A percentile compares a stretch with the other conserved stretches of the same genome.
Evolutionary conservation across 139 green algal genomes (phyloP).

Genomic region (Dunaliella primolecta): DNA sequence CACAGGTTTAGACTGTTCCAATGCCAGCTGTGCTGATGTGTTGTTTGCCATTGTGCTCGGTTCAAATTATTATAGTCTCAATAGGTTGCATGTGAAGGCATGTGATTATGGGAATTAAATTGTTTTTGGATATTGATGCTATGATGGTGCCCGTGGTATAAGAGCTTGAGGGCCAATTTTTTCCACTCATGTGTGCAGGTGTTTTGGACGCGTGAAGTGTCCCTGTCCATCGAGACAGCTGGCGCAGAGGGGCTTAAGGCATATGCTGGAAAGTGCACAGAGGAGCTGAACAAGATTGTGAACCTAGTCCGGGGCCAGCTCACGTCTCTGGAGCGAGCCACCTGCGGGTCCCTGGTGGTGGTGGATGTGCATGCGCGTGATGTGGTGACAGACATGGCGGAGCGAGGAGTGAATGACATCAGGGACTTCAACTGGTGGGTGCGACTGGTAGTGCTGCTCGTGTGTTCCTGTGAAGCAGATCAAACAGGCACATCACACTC

Average conservation of each 20-base stretch:
- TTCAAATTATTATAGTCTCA: not conserved
- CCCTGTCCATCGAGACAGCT: constrained; percentile 59
- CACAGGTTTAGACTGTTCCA: too few species aligned
- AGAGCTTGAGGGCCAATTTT: too few species aligned
- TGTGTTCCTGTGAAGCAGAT: not conserved
- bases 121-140: too few species aligned
- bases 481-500: too few species aligned
- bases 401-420: constrained; percentile 56
- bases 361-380: constrained; percentile 70
- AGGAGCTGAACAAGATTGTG: constrained; percentile 70
- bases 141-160: too few species aligned
- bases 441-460: constrained; percentile 28
- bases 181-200: constrained; percentile 40
- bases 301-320: constrained; percentile 62
- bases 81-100: too few species aligned
- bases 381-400: constrained; percentile 55
- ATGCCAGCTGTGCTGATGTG: too few species aligned
- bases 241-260: constrained; percentile 55
- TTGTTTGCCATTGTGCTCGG: too few species aligned
- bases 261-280: constrained; percentile 63
- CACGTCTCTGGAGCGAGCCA: constrained; percentile 54
- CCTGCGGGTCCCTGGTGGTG: constrained; percentile 61
- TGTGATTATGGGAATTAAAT: too few species aligned
- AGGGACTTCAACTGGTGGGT: constrained; percentile 74
- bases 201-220: constrained; percentile 74